Percentiles rank a stretch among this genome's conserved stretches.
Evolutionary conservation across 164 flowering plant species (phyloP).

Genomic region (Tetrastigma voinierianum): DNA sequence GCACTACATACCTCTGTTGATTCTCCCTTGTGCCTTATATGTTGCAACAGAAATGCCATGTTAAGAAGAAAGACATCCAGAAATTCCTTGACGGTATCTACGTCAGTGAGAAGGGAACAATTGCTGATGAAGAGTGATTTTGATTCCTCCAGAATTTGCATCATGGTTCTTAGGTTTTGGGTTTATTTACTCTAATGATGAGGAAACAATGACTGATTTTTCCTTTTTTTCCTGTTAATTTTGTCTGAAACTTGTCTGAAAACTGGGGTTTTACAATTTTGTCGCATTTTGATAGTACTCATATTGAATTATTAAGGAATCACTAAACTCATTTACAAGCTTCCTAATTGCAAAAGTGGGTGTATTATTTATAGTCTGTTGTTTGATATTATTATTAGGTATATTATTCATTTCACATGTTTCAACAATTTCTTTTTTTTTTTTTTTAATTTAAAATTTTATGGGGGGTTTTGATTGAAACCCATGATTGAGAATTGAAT

Average conservation of each 20-base stretch:
- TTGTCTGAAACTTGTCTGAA: constrained; percentile 1
- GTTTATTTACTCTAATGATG: not conserved
- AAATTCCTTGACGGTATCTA: constrained; percentile 74
- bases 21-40: not conserved
- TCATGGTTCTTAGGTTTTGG: no score
- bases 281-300: not conserved
- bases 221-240: no score
- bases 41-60: constrained; percentile 61
- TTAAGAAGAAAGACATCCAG: constrained; percentile 66
- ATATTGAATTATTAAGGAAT: no score
- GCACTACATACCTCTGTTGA: not conserved
- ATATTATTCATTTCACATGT: no score
- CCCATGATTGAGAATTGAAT: no score
- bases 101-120: constrained; percentile 58
- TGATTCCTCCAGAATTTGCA: not conserved
- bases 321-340: no score
- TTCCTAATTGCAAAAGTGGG: no score
- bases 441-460: no score
- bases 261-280: constrained; percentile 10
- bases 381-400: no score
- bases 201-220: not conserved
- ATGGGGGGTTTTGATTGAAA: no score
- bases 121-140: constrained; percentile 34
- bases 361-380: no score
- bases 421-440: no score